Conservation (phyloP, 768 basidiomycete genomes). For the Grammothele lineata region DNA sequence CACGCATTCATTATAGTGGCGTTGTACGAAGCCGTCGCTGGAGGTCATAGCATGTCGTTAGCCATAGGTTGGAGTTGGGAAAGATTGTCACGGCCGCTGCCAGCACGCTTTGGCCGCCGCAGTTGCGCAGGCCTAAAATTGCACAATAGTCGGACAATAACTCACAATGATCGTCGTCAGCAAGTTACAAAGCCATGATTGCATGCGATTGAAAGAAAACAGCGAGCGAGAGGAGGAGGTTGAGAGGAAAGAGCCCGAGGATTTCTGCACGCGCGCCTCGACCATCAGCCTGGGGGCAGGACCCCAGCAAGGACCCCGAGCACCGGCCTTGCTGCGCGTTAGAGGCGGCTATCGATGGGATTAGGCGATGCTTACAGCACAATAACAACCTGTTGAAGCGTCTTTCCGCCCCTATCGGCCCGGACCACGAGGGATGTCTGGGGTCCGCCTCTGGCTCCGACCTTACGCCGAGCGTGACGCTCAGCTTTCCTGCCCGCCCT, state of each 20-base stretch:
- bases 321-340: neutral
- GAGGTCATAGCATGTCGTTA: too few relatives aligned
- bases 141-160: neutral
- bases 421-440: too few relatives aligned
- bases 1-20: slow-evolving; percentile 21
- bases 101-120: slow-evolving; percentile 11
- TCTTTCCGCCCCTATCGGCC: too few relatives aligned
- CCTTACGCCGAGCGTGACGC: too few relatives aligned
- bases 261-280: neutral
- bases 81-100: too few relatives aligned
- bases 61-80: slow-evolving; percentile 1
- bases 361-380: too few relatives aligned
- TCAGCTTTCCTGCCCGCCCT: too few relatives aligned
- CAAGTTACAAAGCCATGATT: slow-evolving; percentile 14
- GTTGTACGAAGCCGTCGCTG: slow-evolving; percentile 14
- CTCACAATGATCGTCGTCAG: slow-evolving; percentile 8
- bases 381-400: too few relatives aligned
- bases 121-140: neutral
- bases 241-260: slow-evolving; percentile 6
- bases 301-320: neutral
- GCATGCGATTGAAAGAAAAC: slow-evolving; percentile 1
- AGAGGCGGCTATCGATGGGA: too few relatives aligned
- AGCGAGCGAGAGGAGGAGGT: slow-evolving; percentile 2
- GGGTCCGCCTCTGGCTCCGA: too few relatives aligned
- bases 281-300: neutral